phyloP scores from a whole-genome alignment of 1,139 yeast species.

The Kurtzmaniella quercitrusa region DNA sequence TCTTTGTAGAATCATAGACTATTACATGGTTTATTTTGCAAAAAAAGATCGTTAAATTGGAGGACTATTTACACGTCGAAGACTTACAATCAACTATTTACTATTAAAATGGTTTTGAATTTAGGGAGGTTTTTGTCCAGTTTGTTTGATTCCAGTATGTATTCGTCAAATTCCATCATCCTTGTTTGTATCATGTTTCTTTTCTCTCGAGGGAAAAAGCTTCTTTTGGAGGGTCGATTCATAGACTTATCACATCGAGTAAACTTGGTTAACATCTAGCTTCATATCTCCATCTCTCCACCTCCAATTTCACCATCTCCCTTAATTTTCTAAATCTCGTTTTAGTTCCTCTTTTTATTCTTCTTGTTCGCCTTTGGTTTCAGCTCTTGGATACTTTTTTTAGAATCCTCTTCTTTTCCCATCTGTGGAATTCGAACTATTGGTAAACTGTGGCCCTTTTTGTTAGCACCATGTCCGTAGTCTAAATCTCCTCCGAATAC shows the following conservation, averaged over 20 bases:
- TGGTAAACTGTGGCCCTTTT: slow-evolving; percentile 20
- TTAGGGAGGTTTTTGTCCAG: no score
- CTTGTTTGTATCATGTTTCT: neutral
- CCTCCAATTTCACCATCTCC: neutral
- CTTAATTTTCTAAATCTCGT: neutral
- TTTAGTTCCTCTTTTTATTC: neutral
- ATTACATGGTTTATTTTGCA: no score
- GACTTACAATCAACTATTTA: no score
- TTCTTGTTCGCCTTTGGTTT: neutral
- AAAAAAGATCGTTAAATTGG: no score
- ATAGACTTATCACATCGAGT: no score
- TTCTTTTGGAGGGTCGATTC: no score
- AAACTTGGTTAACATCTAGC: no score
- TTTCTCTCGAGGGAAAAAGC: neutral
- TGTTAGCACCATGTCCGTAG: slow-evolving; percentile 10
- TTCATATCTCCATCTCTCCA: neutral
- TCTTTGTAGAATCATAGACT: no score
- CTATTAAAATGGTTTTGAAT: no score
- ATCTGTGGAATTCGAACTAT: slow-evolving; percentile 23
- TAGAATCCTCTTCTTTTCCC: slow-evolving; percentile 3
- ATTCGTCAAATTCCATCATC: neutral
- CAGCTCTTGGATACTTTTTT: neutral
- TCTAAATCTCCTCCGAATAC: slow-evolving; percentile 42
- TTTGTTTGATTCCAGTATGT: no score
- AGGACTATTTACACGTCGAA: no score